These are phyloP conservation scores for Skeletonema grethae DNA, from an alignment of 108 stramenopile species.

Conservation along the genomic window DNA sequence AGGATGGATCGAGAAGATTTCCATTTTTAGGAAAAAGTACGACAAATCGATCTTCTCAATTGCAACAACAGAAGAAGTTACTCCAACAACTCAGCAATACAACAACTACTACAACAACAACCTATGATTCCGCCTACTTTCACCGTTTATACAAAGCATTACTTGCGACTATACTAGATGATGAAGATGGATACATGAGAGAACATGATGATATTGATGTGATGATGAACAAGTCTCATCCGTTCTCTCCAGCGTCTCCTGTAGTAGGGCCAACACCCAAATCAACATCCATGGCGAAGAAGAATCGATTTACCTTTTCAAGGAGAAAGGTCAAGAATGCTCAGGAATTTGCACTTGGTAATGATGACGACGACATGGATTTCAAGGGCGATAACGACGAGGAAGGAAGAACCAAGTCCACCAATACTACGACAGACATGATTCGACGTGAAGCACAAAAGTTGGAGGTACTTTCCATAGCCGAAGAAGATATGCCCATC, in stretches of 20 bases:
- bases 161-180: conserved; percentile 40
- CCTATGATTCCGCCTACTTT: conserved; percentile 39
- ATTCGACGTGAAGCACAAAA: conserved; percentile 24
- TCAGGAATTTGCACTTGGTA: conserved; percentile 14
- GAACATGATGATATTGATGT: conserved; percentile 19
- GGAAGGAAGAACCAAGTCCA: background rate
- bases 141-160: conserved; percentile 35
- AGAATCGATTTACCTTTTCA: conserved; percentile 43
- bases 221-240: background rate
- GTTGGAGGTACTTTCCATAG: conserved; percentile 43
- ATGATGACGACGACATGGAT: background rate
- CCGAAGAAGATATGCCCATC: conserved; percentile 44
- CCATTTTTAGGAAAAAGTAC: background rate
- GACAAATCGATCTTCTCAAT: background rate
- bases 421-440: conserved; percentile 29
- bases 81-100: background rate
- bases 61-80: background rate
- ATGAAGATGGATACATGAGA: conserved; percentile 33
- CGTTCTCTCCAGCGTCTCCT: background rate
- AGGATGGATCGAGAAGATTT: conserved; percentile 5
- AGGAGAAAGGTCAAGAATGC: conserved; percentile 6
- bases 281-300: background rate
- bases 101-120: background rate
- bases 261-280: background rate
- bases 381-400: background rate